Conservation (phyloP, 805 yeast genomes). For the Candida insectalens region DNA sequence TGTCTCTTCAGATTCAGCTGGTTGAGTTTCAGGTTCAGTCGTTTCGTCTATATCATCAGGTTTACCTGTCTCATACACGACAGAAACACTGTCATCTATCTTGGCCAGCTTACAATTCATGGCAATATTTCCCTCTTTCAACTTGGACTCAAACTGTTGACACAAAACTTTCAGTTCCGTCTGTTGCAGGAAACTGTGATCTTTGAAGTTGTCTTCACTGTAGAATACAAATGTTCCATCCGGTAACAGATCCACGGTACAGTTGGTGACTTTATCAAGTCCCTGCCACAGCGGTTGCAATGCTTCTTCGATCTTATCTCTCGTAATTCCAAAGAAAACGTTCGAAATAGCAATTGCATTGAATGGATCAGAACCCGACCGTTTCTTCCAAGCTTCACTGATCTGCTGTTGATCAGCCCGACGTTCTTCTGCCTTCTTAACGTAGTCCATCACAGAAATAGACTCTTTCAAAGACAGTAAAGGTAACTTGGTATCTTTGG, state of each 20-base stretch:
- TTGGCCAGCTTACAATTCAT: slow-evolving; percentile 38
- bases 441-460: slow-evolving; percentile 23
- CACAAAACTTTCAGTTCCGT: slow-evolving; percentile 31
- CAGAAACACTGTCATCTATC: slow-evolving; percentile 28
- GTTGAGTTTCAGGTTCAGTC: too few relatives aligned
- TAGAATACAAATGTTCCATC: slow-evolving; percentile 32
- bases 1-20: too few relatives aligned
- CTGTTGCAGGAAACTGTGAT: slow-evolving; percentile 30
- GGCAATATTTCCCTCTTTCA: slow-evolving; percentile 35
- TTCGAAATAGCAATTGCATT: slow-evolving; percentile 50
- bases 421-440: slow-evolving; percentile 18
- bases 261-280: neutral
- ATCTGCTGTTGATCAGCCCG: slow-evolving; percentile 9
- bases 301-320: slow-evolving; percentile 30
- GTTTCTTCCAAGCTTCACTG: neutral
- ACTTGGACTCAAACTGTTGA: slow-evolving; percentile 23
- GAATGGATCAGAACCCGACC: slow-evolving; percentile 11
- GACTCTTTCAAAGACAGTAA: slow-evolving; percentile 36
- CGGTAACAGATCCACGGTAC: slow-evolving; percentile 28
- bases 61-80: slow-evolving; percentile 20
- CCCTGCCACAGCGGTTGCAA: slow-evolving; percentile 14
- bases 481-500: slow-evolving; percentile 28
- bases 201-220: slow-evolving; percentile 25
- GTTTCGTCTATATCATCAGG: too few relatives aligned
- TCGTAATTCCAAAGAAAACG: slow-evolving; percentile 42